Conservation (phyloP, 1,139 yeast genomes). For the Saccharomycopsis hybrid region DNA sequence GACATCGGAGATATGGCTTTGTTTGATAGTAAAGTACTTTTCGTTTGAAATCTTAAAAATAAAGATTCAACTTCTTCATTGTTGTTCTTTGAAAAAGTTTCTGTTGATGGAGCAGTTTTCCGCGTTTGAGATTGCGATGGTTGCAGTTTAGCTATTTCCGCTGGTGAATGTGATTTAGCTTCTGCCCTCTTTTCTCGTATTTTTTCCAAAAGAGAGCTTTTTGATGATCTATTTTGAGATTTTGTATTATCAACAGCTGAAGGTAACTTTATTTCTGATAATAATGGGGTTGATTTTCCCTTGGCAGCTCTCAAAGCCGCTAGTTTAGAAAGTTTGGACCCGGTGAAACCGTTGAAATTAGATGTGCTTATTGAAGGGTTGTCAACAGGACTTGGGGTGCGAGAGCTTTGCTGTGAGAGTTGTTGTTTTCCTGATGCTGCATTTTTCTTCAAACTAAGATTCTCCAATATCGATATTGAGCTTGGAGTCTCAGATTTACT, state of each 20-base stretch:
- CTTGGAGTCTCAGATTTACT: slow-evolving; percentile 16
- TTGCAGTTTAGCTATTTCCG: not conserved
- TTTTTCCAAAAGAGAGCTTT: not conserved
- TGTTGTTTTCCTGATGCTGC: no score
- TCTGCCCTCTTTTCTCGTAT: no score
- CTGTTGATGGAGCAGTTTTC: not conserved
- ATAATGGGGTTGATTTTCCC: not conserved
- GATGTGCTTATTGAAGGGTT: slow-evolving; percentile 2
- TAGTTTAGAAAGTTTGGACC: slow-evolving; percentile 18
- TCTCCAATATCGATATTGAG: slow-evolving; percentile 5
- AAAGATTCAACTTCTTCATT: not conserved
- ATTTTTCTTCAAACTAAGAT: slow-evolving; percentile 20
- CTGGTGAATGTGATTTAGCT: no score
- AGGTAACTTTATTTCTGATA: not conserved
- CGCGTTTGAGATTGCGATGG: not conserved
- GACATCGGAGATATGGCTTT: not conserved
- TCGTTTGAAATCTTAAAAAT: not conserved
- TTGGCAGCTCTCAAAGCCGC: slow-evolving; percentile 15
- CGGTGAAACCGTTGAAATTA: not conserved
- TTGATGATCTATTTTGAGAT: no score
- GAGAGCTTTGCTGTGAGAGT: no score
- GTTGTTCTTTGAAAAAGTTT: no score
- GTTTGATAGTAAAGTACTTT: not conserved
- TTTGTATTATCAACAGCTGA: not conserved
- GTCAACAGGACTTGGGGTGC: no score